Percentiles rank a stretch among this genome's conserved stretches.
Evolutionary conservation across 495 filamentous ascomycete genomes (phyloP).

Genomic region (Penicillium paxilli): DNA sequence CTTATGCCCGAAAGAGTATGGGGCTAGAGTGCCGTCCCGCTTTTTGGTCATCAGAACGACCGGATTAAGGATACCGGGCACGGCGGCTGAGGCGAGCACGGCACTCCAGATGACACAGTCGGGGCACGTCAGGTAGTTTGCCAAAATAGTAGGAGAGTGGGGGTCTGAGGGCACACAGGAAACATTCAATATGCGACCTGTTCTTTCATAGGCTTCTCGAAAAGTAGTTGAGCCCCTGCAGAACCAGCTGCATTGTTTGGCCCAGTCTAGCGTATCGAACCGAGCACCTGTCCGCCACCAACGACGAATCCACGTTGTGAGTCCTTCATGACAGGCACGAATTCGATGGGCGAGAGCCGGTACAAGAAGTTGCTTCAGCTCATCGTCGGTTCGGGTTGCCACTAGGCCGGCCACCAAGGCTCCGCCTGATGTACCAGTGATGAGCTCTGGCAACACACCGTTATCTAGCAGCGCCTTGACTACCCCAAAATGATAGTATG

Average conservation of each 20-base stretch:
- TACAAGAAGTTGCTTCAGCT: slow-evolving; percentile 80
- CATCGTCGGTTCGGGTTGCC: slow-evolving; percentile 86
- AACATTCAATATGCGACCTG: slow-evolving; percentile 92
- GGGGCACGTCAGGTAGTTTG: slow-evolving; percentile 90
- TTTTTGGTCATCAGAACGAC: slow-evolving; percentile 97
- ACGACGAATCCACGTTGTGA: slow-evolving; percentile 73
- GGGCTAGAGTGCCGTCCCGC: slow-evolving; percentile 67
- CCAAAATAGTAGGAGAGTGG: slow-evolving; percentile 85
- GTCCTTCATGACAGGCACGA: slow-evolving; percentile 76
- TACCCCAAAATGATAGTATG: slow-evolving; percentile 96
- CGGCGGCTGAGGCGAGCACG: slow-evolving; percentile 90
- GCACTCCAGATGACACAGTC: slow-evolving; percentile 99
- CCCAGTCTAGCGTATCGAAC: slow-evolving; percentile 94
- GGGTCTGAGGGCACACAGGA: slow-evolving; percentile 97
- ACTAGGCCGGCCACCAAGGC: slow-evolving; percentile 88
- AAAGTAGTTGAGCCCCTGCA: slow-evolving; percentile 88
- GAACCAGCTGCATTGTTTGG: slow-evolving; percentile 83
- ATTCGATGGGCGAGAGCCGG: slow-evolving; percentile 84
- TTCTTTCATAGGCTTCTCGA: slow-evolving; percentile 90
- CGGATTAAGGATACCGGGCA: slow-evolving; percentile 93
- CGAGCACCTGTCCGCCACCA: slow-evolving; percentile 93
- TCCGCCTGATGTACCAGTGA: slow-evolving; percentile 93
- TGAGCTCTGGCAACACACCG: slow-evolving; percentile 82
- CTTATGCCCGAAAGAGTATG: slow-evolving; percentile 93
- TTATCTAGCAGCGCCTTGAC: slow-evolving; percentile 89